Evolutionary conservation across 768 basidiomycete species (phyloP).

Genomic region (Termitomyces sp.): DNA sequence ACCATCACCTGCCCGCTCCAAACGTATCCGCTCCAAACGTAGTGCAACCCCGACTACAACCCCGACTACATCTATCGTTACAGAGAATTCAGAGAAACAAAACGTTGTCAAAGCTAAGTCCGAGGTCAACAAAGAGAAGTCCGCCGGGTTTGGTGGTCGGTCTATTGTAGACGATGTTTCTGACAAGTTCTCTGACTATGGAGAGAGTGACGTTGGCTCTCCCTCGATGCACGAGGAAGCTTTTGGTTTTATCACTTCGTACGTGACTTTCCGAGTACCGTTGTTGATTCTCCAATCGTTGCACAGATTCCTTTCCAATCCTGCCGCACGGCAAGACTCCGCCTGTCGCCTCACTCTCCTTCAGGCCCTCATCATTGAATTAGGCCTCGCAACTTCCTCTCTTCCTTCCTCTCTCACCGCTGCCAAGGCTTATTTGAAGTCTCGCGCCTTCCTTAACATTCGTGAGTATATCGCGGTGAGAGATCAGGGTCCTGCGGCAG

Average conservation of each 20-base stretch:
- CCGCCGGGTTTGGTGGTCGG: conserved; percentile 30
- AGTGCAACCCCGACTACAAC: not conserved
- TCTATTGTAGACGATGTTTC: conserved; percentile 52
- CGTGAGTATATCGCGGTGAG: conserved; percentile 70
- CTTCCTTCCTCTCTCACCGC: conserved; percentile 61
- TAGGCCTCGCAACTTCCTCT: conserved; percentile 54
- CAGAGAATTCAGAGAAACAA: not conserved
- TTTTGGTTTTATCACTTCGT: conserved; percentile 59
- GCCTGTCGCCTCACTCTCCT: conserved; percentile 57
- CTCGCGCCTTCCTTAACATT: conserved; percentile 67
- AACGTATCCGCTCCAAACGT: not conserved
- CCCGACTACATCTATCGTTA: not conserved
- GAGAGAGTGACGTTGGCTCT: conserved; percentile 24
- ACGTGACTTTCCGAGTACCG: conserved; percentile 27
- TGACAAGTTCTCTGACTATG: conserved; percentile 37
- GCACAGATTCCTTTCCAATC: conserved; percentile 50
- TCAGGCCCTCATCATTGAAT: conserved; percentile 73
- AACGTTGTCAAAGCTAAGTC: not conserved
- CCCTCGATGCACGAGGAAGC: conserved; percentile 55
- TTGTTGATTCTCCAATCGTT: not conserved
- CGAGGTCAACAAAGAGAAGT: conserved; percentile 5
- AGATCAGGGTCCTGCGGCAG: conserved; percentile 56
- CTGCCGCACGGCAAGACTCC: conserved; percentile 37
- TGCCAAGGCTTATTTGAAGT: conserved; percentile 66
- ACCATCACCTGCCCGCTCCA: conserved; percentile 2